A percentile compares a stretch with the other conserved stretches of the same genome.
phyloP scores from a whole-genome alignment of 1,284 basidiomycete species.

The Leccinum subrobustum region DNA sequence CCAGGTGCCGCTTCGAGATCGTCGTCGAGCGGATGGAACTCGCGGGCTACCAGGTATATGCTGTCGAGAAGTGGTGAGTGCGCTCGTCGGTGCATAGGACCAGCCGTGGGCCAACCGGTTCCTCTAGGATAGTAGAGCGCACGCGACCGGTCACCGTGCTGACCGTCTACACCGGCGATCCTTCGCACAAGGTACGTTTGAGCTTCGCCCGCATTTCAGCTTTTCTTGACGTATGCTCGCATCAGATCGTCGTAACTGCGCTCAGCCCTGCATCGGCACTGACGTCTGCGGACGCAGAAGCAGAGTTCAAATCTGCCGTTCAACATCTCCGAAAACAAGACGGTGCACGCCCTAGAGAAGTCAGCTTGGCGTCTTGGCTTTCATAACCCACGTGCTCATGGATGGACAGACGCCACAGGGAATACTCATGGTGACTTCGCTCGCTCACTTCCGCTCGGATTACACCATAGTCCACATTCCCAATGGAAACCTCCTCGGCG shows the following conservation, averaged over 20 bases:
- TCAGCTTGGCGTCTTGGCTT: constrained; percentile 22
- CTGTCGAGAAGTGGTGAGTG: constrained; percentile 78
- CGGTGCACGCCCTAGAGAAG: constrained; percentile 67
- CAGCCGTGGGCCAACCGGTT: constrained; percentile 10
- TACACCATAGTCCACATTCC: constrained; percentile 73
- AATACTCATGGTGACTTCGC: constrained; percentile 73
- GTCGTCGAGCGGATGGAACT: constrained; percentile 46
- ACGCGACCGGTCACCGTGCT: constrained; percentile 57
- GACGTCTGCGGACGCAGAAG: constrained; percentile 43
- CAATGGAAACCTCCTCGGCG: constrained; percentile 59
- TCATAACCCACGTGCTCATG: constrained; percentile 15
- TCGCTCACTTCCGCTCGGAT: constrained; percentile 81
- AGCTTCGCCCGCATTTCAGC: background rate
- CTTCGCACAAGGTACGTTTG: constrained; percentile 53
- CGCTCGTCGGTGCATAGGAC: background rate
- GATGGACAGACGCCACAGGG: constrained; percentile 57
- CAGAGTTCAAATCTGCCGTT: constrained; percentile 60
- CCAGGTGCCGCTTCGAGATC: constrained; percentile 42
- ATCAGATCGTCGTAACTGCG: constrained; percentile 60
- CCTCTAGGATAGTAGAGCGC: constrained; percentile 63
- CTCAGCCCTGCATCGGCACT: constrained; percentile 47
- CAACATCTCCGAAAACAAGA: constrained; percentile 57
- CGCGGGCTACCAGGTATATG: constrained; percentile 72
- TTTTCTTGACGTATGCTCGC: constrained; percentile 16
- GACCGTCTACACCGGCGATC: constrained; percentile 72